phyloP scores from a whole-genome alignment of 2,329 filamentous ascomycete genomes.

The Rhexocercosporidium sp. region DNA sequence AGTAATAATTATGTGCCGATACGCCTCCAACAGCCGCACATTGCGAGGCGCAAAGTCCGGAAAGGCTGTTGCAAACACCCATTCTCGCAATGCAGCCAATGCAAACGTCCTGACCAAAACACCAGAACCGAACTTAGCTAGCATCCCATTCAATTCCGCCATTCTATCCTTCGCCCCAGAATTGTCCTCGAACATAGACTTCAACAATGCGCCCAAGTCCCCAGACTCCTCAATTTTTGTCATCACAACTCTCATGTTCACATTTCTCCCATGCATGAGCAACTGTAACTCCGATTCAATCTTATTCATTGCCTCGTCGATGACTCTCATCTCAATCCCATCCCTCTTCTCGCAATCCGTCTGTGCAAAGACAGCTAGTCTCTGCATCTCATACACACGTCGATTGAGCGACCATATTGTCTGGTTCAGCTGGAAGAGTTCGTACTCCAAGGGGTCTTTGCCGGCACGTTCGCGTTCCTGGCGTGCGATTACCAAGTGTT shows the following conservation, averaged over 20 bases:
- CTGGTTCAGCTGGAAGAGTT: not conserved
- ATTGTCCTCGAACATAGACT: not conserved
- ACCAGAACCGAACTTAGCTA: not conserved
- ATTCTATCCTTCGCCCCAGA: not conserved
- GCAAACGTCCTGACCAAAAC: not conserved
- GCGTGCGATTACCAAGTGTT: not conserved
- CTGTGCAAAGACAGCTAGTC: not conserved
- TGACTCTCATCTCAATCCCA: not conserved
- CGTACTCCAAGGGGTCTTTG: not conserved
- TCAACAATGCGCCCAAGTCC: not conserved
- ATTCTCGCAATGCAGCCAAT: not conserved
- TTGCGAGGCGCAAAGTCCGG: not conserved
- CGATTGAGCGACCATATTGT: not conserved
- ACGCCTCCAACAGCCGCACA: not conserved
- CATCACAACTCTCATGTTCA: too few species aligned
- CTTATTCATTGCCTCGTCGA: not conserved
- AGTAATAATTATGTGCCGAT: not conserved
- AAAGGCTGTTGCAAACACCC: not conserved
- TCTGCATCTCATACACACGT: not conserved
- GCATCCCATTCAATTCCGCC: not conserved
- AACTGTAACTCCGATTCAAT: not conserved
- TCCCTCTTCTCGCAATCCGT: not conserved
- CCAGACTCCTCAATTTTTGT: not conserved
- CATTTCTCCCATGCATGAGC: not conserved
- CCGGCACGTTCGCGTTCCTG: not conserved